These are phyloP conservation scores for Pseudogymnoascus destructans DNA, from an alignment of 2,329 filamentous ascomycete genomes.

Conservation along the genomic window DNA sequence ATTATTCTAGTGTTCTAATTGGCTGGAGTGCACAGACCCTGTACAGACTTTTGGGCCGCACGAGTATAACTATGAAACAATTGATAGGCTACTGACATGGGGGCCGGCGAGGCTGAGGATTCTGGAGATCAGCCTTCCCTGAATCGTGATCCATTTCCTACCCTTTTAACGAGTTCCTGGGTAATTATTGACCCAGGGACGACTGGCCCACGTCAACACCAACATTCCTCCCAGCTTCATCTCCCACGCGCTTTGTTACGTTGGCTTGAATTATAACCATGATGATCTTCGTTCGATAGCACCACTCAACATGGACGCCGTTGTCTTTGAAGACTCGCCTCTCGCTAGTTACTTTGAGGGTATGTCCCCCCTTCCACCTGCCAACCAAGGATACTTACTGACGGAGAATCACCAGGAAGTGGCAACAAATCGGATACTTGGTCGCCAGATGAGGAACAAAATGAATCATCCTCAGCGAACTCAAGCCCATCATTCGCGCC, in stretches of 20 bases:
- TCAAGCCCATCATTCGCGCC: slow-evolving; percentile 37
- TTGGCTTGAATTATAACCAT: background rate
- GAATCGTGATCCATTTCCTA: slow-evolving; percentile 6
- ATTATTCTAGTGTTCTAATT: too few species aligned
- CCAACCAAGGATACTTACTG: slow-evolving; percentile 10
- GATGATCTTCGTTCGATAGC: slow-evolving; percentile 9
- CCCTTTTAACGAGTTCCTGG: slow-evolving; percentile 3
- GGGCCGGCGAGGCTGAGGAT: background rate
- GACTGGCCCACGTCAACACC: slow-evolving; percentile 4
- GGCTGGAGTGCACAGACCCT: too few species aligned
- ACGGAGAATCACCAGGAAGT: background rate
- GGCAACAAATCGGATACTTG: slow-evolving; percentile 12
- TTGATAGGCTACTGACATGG: background rate
- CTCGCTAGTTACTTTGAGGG: slow-evolving; percentile 84
- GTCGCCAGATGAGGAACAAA: background rate
- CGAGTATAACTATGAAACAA: background rate
- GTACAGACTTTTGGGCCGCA: too few species aligned
- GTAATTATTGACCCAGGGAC: slow-evolving; percentile 6
- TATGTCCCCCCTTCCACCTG: slow-evolving; percentile 31
- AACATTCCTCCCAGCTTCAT: slow-evolving; percentile 3
- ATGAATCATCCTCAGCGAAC: slow-evolving; percentile 18
- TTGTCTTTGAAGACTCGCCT: slow-evolving; percentile 77
- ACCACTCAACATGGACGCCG: slow-evolving; percentile 56
- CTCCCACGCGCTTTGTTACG: background rate
- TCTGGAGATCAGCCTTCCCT: background rate